Base-by-base conservation (phyloP, 139 green algal genomes). In the Micractinium conductrix region DNA sequence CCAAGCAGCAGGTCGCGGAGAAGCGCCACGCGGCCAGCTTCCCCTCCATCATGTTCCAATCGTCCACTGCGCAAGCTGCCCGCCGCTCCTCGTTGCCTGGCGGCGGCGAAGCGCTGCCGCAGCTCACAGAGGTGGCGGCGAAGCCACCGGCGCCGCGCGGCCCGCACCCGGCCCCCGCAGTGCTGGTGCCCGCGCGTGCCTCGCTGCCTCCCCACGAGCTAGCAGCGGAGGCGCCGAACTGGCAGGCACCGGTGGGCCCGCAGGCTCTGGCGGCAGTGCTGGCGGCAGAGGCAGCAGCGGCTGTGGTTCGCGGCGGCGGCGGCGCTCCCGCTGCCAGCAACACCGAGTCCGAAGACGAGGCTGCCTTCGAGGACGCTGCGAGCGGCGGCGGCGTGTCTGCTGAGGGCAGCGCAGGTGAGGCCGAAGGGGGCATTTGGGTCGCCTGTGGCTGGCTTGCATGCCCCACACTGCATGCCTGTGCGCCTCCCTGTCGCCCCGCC, bases 1-100 rank as follows among this genome's bases (percentile, higher is more conserved):
- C 79, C 79, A 84, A 84, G 65, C 79, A 84, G 79, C 35, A 45
- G 37, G 6, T 73, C 17, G 79, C 67, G 6, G 79, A 73, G 45
- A 67, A 50, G 67, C 79, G 44, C 45, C 50, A 84, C 9, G 79
- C 50, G 45, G 79, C 67, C 0, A 33, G 79, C 45, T 84, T 84
- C 63, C 79, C 79, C 45, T 76, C 60, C 50, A 71, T 85, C 45
- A 60, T 85, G 48, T 85, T 85, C 26, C 44, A 35, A 10, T 8
- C 50, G 48, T n/a, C n/a, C n/a, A n/a, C n/a, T n/a, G n/a, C n/a
- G n/a, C n/a, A n/a, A n/a, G n/a, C n/a, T n/a, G n/a, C n/a, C 44
- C 22, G 53, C 55, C 37, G 37, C 37, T 55, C n/a, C 75, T 67
- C 58, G 58, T 19, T 37, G 7, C 14, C 2, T 5, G 75, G 35